phyloP scores from a whole-genome alignment of 257 asterid genomes.

The Hygrophila difformis region DNA sequence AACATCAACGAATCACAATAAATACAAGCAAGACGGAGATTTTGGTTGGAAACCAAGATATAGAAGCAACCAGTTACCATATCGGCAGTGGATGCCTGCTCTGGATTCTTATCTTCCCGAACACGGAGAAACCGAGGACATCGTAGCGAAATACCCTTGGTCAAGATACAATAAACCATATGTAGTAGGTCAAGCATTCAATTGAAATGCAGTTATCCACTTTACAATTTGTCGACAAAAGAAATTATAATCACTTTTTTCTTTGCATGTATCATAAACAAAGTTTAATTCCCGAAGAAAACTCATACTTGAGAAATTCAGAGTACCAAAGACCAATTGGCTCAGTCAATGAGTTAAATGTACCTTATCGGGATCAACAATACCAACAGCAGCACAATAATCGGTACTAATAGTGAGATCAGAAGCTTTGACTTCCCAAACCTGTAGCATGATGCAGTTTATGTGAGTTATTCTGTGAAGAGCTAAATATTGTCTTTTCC shows the following conservation, averaged over 20 bases:
- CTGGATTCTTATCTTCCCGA: conserved; percentile 88
- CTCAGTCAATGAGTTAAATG: not conserved
- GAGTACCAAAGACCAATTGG: no score
- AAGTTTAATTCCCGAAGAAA: no score
- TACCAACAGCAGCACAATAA: conserved; percentile 89
- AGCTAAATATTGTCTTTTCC: not conserved
- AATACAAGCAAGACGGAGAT: not conserved
- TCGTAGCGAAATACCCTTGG: conserved; percentile 79
- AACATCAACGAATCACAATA: not conserved
- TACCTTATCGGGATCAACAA: conserved; percentile 76
- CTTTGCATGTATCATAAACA: no score
- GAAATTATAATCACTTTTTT: no score
- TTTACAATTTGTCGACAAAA: no score
- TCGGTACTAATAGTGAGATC: conserved; percentile 96
- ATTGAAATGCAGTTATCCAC: no score
- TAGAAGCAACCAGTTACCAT: conserved; percentile 36
- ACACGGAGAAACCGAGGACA: conserved; percentile 82
- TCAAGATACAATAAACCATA: conserved; percentile 19
- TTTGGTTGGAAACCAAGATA: not conserved
- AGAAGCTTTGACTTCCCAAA: conserved; percentile 99
- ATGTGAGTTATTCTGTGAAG: not conserved
- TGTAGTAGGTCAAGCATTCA: not conserved
- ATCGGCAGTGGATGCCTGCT: conserved; percentile 80
- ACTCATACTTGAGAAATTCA: no score
- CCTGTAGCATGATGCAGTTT: conserved; percentile 33